phyloP scores from a whole-genome alignment of 371 early-diverging fungal species.

The Mortierella sp. region DNA sequence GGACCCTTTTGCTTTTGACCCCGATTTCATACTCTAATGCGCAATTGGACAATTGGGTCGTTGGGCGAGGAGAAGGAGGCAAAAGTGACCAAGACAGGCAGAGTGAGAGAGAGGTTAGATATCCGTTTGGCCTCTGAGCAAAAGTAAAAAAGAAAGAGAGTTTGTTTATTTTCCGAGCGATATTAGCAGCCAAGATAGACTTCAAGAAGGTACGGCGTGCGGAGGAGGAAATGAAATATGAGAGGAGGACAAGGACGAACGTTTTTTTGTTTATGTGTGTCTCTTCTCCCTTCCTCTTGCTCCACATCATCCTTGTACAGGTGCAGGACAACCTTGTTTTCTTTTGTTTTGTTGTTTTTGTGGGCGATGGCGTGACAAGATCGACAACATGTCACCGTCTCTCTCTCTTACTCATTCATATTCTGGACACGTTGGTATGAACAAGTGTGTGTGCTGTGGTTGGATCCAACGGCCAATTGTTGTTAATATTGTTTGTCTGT shows the following conservation, averaged over 20 bases:
- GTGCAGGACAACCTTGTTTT: background rate
- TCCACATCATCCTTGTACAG: background rate
- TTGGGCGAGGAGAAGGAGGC: background rate
- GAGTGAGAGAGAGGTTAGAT: background rate
- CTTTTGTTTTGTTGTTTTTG: background rate
- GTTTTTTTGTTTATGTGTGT: no score
- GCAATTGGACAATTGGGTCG: background rate
- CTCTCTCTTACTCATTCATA: no score
- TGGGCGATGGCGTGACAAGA: background rate
- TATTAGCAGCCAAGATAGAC: no score
- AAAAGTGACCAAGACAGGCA: background rate
- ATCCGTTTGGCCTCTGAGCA: background rate
- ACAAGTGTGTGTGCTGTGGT: background rate
- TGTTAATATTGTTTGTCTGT: no score
- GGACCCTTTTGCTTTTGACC: background rate
- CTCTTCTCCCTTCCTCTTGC: background rate
- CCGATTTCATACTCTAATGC: background rate
- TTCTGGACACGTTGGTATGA: no score
- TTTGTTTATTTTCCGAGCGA: constrained; percentile 3
- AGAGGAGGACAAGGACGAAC: background rate
- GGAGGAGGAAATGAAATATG: background rate
- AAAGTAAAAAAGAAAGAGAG: background rate
- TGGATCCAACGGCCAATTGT: no score
- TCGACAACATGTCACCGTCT: no score
- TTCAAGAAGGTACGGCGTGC: no score